Evolutionary conservation across 2,329 filamentous ascomycete species (phyloP).

Genomic region (Nemania sp.): DNA sequence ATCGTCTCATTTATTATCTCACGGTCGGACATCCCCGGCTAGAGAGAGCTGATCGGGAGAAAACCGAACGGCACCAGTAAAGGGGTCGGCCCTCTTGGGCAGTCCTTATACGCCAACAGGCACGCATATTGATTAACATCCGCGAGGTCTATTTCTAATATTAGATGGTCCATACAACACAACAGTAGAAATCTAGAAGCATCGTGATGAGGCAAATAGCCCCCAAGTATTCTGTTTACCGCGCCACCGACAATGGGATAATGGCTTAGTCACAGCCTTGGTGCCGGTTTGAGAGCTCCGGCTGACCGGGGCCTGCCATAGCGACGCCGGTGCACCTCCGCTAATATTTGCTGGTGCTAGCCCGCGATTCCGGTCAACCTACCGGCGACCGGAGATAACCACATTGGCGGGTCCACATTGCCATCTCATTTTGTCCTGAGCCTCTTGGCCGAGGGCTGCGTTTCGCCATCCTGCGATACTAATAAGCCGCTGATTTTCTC

Average conservation of each 20-base stretch:
- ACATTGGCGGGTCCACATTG: neutral
- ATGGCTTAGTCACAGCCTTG: neutral
- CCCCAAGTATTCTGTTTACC: too few species aligned
- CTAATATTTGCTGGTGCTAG: neutral
- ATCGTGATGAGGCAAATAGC: neutral
- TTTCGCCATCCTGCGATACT: slow-evolving; percentile 21
- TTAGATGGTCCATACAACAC: neutral
- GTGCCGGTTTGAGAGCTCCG: neutral
- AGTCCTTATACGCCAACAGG: neutral
- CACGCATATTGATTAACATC: neutral
- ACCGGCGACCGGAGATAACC: neutral
- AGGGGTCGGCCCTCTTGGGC: too few species aligned
- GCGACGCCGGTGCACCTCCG: neutral
- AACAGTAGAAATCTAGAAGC: neutral
- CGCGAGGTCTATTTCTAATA: slow-evolving; percentile 18
- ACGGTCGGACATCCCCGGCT: neutral
- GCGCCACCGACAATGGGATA: neutral
- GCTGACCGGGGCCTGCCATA: neutral
- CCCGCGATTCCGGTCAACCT: neutral
- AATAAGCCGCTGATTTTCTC: slow-evolving; percentile 34
- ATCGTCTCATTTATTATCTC: neutral
- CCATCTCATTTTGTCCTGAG: slow-evolving; percentile 32
- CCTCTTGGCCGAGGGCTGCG: slow-evolving; percentile 39
- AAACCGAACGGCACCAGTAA: neutral
- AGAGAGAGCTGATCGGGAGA: neutral